Percentiles rank a stretch among this genome's conserved stretches.
Evolutionary conservation across 306 rosid genomes (phyloP).

Genomic region (Cicer bijugum): DNA sequence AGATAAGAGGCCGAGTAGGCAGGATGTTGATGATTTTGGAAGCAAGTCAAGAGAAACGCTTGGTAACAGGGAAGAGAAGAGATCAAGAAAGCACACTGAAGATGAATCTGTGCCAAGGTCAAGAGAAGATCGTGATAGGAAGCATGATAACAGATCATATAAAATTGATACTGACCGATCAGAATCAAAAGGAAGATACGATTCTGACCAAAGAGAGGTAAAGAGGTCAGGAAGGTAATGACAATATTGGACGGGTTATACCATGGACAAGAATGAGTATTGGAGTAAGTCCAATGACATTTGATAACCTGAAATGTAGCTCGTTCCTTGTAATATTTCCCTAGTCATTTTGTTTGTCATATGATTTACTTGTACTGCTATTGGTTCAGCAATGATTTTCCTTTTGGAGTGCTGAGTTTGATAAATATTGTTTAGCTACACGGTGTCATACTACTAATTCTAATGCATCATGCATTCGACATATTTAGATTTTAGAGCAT

Average conservation of each 20-base stretch:
- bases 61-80: constrained; percentile 55
- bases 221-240: constrained; percentile 55
- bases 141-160: constrained; percentile 52
- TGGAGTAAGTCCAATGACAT: not conserved
- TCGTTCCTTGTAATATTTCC: not conserved
- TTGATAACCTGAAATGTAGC: constrained; percentile 2
- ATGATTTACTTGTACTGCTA: constrained; percentile 20
- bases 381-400: not conserved
- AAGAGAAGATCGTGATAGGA: constrained; percentile 59
- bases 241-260: constrained; percentile 40
- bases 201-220: constrained; percentile 50
- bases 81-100: constrained; percentile 46
- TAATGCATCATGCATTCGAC: constrained; percentile 1
- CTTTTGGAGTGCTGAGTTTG: constrained; percentile 24
- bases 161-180: constrained; percentile 36
- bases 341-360: constrained; percentile 24
- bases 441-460: not conserved
- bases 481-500: not conserved
- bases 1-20: constrained; percentile 53
- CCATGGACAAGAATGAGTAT: constrained; percentile 20
- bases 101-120: constrained; percentile 57
- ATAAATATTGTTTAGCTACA: constrained; percentile 15
- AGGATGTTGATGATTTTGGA: constrained; percentile 51
- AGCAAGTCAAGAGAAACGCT: constrained; percentile 56
- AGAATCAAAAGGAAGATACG: constrained; percentile 45